Percentiles rank a stretch among this genome's conserved stretches.
These are phyloP conservation scores for Mycena belliarum DNA, from an alignment of 768 basidiomycete species.

Conservation along the genomic window DNA sequence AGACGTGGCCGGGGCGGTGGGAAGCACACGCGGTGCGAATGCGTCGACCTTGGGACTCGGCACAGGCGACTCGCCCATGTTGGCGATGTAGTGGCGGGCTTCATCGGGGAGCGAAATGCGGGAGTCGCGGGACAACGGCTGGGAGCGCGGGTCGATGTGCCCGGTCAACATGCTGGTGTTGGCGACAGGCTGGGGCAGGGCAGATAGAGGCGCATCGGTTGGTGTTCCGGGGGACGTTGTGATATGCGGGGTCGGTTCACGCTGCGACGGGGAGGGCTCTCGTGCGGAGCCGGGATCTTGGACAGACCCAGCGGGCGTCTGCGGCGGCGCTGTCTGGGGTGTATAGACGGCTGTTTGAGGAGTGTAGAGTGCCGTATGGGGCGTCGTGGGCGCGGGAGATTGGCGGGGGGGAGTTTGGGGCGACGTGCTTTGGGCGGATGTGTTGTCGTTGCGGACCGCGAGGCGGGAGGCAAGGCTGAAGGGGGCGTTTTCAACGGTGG, in stretches of 20 bases:
- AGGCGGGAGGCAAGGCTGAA: slow-evolving; percentile 18
- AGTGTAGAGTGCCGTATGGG: slow-evolving; percentile 21
- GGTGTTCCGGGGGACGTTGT: slow-evolving; percentile 13
- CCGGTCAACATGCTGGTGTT: slow-evolving; percentile 35
- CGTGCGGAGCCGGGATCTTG: slow-evolving; percentile 12
- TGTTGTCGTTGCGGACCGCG: slow-evolving; percentile 2
- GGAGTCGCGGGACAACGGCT: slow-evolving; percentile 58
- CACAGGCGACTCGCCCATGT: slow-evolving; percentile 64
- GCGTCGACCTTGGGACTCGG: slow-evolving; percentile 50
- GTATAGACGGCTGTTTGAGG: slow-evolving; percentile 1
- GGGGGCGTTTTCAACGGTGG: slow-evolving; percentile 34
- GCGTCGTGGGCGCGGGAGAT: slow-evolving; percentile 15
- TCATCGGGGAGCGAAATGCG: slow-evolving; percentile 76
- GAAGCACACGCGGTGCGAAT: slow-evolving; percentile 31
- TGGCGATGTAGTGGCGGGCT: slow-evolving; percentile 69
- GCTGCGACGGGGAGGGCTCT: slow-evolving; percentile 8
- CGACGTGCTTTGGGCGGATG: slow-evolving; percentile 7
- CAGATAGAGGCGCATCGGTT: slow-evolving; percentile 18
- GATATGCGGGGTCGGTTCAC: background rate
- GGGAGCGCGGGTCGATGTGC: slow-evolving; percentile 34
- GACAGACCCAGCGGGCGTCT: slow-evolving; percentile 2
- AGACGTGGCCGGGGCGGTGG: slow-evolving; percentile 10
- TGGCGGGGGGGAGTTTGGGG: slow-evolving; percentile 6
- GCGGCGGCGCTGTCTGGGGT: slow-evolving; percentile 11
- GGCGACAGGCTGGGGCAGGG: slow-evolving; percentile 1